Evolutionary conservation across 140 eudicot genomes (phyloP), one percentile per base, ranked within the genome.

Genomic region (Senecio squalidus): DNA sequence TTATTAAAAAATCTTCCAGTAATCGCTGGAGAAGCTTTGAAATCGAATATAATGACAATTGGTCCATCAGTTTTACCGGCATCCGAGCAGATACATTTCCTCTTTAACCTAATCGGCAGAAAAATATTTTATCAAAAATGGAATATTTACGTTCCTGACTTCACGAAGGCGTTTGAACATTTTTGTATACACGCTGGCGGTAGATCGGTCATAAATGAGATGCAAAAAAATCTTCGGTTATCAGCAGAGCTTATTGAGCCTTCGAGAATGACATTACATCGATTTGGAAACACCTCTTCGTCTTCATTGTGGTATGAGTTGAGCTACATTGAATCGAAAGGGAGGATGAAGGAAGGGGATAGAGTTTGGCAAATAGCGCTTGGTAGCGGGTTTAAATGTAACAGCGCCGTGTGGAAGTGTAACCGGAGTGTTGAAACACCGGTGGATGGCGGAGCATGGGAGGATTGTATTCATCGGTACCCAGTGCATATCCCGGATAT

Each of bases 321-420:
- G 21, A 55, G 68, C 15, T 73, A 73, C 29, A 65, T 64, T 2
- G 79, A 74, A 31, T 66, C 81, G 2, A 76, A 76, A 41, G 81
- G 77, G 29, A 76, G 74, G 59, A 76, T 70, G 77, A 76, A 70
- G 69, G 70, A 64, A 50, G 77, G 77, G 5, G 77, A 76, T 36
- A 50, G 66, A 52, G 73, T 76, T n/a, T 76, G 77, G 77, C 81
- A 76, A 22, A 62, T 62, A 46, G 57, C 68, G 7, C 57, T 62
- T 46, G 44, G 67, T 1, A 44, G 55, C 55, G 43, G 43, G 43
- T 60, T 60, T 5, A 60, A 60, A 43, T 60, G 68, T 30, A 74
- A 74, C 41, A 67, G 79, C 30, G 79, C 71, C 4, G 77, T 72
- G 29, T 72, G 72, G 77, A 64, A 4, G 60, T 72, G 77, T 48